phyloP scores from a whole-genome alignment of 2,329 filamentous ascomycete genomes.

The Neofusicoccum kwambonambiense region DNA sequence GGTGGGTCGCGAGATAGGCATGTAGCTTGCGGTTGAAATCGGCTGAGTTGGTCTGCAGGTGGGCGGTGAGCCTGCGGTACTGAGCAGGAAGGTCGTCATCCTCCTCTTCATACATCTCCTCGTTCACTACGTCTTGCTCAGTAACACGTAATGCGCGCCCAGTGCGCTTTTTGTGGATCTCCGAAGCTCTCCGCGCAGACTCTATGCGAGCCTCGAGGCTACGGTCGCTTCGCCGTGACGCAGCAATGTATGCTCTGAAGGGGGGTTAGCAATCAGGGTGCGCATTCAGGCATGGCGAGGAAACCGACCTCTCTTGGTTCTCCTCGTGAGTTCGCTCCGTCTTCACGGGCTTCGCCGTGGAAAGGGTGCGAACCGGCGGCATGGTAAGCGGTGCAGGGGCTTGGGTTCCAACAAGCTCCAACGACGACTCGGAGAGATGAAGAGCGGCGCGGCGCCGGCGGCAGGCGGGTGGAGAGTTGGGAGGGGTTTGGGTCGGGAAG shows the following conservation, averaged over 20 bases:
- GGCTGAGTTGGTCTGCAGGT: constrained; percentile 59
- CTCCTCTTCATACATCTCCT: constrained; percentile 96
- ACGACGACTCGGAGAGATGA: background rate
- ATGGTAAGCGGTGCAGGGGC: constrained; percentile 25
- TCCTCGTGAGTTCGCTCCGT: constrained; percentile 76
- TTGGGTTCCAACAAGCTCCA: background rate
- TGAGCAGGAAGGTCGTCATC: constrained; percentile 74
- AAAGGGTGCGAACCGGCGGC: constrained; percentile 37
- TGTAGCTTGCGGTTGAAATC: constrained; percentile 64
- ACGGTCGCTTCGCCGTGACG: constrained; percentile 81
- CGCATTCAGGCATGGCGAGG: background rate
- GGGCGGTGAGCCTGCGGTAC: constrained; percentile 62
- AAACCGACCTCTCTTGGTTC: constrained; percentile 66
- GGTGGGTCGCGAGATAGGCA: constrained; percentile 57
- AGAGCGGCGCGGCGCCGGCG: background rate
- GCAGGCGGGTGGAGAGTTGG: background rate
- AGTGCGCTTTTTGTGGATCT: constrained; percentile 84
- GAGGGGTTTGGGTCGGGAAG: too few relatives aligned
- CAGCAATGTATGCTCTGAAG: constrained; percentile 81
- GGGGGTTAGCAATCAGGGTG: constrained; percentile 19
- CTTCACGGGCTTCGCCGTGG: constrained; percentile 50
- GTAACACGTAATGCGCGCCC: constrained; percentile 79
- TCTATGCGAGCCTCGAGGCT: constrained; percentile 85
- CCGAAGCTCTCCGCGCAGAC: constrained; percentile 83
- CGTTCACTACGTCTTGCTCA: constrained; percentile 81